Conservation (phyloP, 225 moss, liverwort and hornwort genomes). For the Neckera pumila region DNA sequence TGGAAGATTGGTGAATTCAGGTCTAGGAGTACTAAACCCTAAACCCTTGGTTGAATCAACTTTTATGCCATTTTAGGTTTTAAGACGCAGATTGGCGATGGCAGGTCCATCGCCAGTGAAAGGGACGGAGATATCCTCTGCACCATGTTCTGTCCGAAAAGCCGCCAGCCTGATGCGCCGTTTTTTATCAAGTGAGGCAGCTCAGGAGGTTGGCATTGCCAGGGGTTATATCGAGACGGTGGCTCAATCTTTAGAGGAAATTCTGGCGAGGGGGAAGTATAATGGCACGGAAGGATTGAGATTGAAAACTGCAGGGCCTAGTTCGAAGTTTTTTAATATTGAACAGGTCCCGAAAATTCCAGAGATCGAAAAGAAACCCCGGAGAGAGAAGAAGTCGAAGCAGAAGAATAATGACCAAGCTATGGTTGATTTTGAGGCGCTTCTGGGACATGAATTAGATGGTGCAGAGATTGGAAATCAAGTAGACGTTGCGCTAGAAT, state of each 20-base stretch:
- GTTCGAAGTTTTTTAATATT: conserved; percentile 18
- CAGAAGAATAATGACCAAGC: conserved; percentile 10
- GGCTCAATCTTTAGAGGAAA: conserved; percentile 51
- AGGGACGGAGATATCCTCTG: conserved; percentile 57
- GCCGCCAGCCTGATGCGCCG: conserved; percentile 45
- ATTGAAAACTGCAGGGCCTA: background rate
- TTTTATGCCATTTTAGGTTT: background rate
- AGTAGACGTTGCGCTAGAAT: background rate
- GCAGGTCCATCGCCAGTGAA: conserved; percentile 47
- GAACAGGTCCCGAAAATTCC: background rate
- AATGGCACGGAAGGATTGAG: background rate
- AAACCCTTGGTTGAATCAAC: background rate
- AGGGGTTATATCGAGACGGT: conserved; percentile 57
- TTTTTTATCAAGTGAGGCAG: conserved; percentile 56
- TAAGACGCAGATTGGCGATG: conserved; percentile 21
- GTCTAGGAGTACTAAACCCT: background rate
- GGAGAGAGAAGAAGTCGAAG: conserved; percentile 1
- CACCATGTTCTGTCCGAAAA: conserved; percentile 60
- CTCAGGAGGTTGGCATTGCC: conserved; percentile 42
- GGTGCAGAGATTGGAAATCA: background rate
- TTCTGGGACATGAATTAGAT: conserved; percentile 43
- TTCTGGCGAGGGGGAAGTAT: conserved; percentile 29
- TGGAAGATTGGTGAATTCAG: background rate
- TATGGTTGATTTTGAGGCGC: conserved; percentile 34
- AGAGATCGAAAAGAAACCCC: background rate